phyloP scores from a whole-genome alignment of 768 basidiomycete species.

The Amanita pseudoporphyria region DNA sequence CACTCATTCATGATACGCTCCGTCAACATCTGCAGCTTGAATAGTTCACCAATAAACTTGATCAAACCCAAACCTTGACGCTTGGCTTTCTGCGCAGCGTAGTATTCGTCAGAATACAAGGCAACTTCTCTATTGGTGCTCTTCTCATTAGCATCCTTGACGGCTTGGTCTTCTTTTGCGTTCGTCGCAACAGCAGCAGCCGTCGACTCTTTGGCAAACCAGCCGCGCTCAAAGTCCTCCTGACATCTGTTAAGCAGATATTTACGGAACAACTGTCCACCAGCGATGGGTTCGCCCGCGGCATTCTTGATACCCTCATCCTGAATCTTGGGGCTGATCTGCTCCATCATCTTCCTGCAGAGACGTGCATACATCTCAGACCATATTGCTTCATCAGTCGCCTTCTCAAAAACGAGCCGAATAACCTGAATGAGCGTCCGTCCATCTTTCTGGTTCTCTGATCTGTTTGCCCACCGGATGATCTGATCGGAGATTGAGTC shows the following conservation, averaged over 20 bases:
- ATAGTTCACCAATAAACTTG: constrained; percentile 96
- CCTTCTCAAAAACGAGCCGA: constrained; percentile 93
- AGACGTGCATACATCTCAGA: too few relatives aligned
- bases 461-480: constrained; percentile 91
- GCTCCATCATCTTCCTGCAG: too few relatives aligned
- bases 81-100: constrained; percentile 93
- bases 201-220: constrained; percentile 87
- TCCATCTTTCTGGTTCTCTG: constrained; percentile 86
- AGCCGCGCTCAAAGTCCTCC: constrained; percentile 95
- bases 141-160: constrained; percentile 57
- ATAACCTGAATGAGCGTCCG: constrained; percentile 94
- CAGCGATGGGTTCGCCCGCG: constrained; percentile 84
- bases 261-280: constrained; percentile 93
- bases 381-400: constrained; percentile 92
- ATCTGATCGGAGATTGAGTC: constrained; percentile 94
- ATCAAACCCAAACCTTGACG: constrained; percentile 94
- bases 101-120: too few relatives aligned
- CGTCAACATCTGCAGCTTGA: constrained; percentile 98
- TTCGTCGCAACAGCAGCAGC: constrained; percentile 72
- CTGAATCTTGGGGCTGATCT: constrained; percentile 77
- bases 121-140: constrained; percentile 47
- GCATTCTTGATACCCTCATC: constrained; percentile 77
- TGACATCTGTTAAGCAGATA: constrained; percentile 96
- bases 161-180: constrained; percentile 76
- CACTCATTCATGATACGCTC: constrained; percentile 99